A percentile compares a stretch with the other conserved stretches of the same genome.
These are phyloP conservation scores for Dunaliella sp. DNA, from an alignment of 139 green algal genomes.

Conservation along the genomic window DNA sequence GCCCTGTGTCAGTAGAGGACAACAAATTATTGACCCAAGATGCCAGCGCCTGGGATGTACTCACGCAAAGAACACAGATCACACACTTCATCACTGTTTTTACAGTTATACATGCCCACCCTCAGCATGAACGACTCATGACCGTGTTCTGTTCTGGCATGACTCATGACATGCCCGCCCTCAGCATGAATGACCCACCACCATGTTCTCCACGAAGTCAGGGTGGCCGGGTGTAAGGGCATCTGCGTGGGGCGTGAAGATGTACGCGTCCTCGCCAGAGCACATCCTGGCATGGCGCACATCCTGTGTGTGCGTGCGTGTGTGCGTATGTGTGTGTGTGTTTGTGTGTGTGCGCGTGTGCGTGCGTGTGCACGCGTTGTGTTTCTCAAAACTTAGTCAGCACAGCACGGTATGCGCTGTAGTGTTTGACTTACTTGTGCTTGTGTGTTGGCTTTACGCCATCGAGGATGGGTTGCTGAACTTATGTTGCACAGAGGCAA, in stretches of 20 bases:
- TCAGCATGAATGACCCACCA: too few relatives aligned
- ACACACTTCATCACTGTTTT: too few relatives aligned
- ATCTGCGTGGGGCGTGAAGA: conserved; percentile 10
- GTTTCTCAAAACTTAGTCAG: not conserved
- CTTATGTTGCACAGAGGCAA: not conserved
- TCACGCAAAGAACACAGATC: too few relatives aligned
- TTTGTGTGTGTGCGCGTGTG: not conserved
- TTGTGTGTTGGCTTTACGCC: too few relatives aligned
- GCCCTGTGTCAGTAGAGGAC: too few relatives aligned
- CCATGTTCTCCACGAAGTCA: conserved; percentile 5
- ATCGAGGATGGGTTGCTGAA: too few relatives aligned
- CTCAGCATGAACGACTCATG: too few relatives aligned
- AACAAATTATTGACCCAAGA: too few relatives aligned
- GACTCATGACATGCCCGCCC: too few relatives aligned
- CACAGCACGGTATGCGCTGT: not conserved
- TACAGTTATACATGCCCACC: too few relatives aligned
- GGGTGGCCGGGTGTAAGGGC: conserved; percentile 7
- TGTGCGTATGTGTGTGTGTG: not conserved
- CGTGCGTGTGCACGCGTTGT: not conserved
- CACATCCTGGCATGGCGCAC: not conserved
- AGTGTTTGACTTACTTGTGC: not conserved
- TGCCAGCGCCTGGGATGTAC: too few relatives aligned
- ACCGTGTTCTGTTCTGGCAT: too few relatives aligned
- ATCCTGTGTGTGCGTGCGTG: not conserved
- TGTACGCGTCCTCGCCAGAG: not conserved